Percentiles rank a stretch among this genome's conserved stretches.
Conservation (phyloP, 164 flowering plant species). For the Brasenia schreberi region DNA sequence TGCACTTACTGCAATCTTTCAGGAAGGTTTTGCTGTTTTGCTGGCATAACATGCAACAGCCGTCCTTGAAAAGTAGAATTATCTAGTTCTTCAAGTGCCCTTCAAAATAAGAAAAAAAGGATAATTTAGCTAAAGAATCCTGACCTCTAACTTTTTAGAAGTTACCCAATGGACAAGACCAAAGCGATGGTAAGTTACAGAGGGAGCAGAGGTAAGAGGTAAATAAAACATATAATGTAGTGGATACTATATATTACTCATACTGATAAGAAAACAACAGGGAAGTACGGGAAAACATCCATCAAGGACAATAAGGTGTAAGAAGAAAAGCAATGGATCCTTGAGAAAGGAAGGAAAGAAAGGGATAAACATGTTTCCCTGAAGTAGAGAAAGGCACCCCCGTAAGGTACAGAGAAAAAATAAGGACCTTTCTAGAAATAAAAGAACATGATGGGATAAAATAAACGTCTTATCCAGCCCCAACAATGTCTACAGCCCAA, state of each 20-base stretch:
- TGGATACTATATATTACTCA: not conserved
- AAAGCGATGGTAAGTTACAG: not conserved
- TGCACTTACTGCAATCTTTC: conserved; percentile 46
- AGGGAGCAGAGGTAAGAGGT: not conserved
- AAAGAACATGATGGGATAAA: not conserved
- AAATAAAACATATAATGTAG: not conserved
- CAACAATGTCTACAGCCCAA: too few species aligned
- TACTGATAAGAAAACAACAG: not conserved
- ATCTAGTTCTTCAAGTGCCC: conserved; percentile 83
- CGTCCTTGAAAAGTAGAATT: conserved; percentile 87
- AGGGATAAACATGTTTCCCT: too few species aligned
- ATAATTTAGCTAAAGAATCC: not conserved
- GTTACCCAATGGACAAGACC: not conserved
- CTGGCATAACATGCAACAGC: conserved; percentile 75
- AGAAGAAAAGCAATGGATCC: too few species aligned
- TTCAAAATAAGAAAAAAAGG: conserved; percentile 17
- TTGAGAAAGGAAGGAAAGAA: too few species aligned
- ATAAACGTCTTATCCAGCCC: too few species aligned
- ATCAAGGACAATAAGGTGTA: too few species aligned
- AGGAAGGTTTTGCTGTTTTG: conserved; percentile 31
- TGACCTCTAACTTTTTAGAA: not conserved
- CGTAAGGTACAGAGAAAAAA: not conserved
- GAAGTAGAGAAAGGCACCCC: too few species aligned
- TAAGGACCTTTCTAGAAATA: not conserved
- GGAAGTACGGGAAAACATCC: not conserved